phyloP scores from a whole-genome alignment of 2,329 filamentous ascomycete species.

The Hypoxylon sp. region DNA sequence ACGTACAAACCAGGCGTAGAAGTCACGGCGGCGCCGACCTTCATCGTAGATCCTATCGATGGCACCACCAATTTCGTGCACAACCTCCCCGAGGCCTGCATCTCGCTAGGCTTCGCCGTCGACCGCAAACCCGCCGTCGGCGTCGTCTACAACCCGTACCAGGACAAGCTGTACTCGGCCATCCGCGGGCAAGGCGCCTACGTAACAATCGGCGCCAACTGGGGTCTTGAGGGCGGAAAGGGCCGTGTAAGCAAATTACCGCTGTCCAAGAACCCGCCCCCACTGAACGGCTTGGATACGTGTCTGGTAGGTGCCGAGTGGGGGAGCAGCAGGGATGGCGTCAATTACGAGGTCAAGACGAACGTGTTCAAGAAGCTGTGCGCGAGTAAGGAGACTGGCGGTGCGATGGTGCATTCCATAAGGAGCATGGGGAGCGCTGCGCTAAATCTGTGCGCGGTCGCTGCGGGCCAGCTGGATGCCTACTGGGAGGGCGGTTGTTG shows the following conservation, averaged over 20 bases:
- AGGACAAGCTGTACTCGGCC: constrained; percentile 77
- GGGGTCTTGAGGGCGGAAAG: constrained; percentile 57
- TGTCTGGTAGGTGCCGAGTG: constrained; percentile 81
- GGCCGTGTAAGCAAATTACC: constrained; percentile 62
- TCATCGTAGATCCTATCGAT: constrained; percentile 87
- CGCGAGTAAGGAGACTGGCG: constrained; percentile 72
- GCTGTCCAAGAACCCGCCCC: constrained; percentile 64
- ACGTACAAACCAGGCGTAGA: constrained; percentile 77
- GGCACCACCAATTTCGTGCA: constrained; percentile 88
- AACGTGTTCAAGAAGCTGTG: constrained; percentile 75
- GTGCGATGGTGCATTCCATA: constrained; percentile 82
- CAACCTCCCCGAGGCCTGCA: constrained; percentile 80
- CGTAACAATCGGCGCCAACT: constrained; percentile 63
- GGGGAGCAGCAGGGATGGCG: constrained; percentile 77
- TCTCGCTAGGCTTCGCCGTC: constrained; percentile 81
- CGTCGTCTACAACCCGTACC: constrained; percentile 86
- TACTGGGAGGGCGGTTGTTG: constrained; percentile 91
- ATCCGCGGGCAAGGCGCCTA: constrained; percentile 78
- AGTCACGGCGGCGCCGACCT: constrained; percentile 78
- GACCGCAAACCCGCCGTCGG: constrained; percentile 75
- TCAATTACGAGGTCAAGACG: constrained; percentile 79
- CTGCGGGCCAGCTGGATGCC: constrained; percentile 77
- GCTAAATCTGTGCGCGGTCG: constrained; percentile 80
- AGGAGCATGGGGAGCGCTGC: constrained; percentile 81
- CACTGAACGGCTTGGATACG: constrained; percentile 72